Evolutionary conservation across 164 flowering plant species (phyloP).

Genomic region (Kingdonia uniflora): DNA sequence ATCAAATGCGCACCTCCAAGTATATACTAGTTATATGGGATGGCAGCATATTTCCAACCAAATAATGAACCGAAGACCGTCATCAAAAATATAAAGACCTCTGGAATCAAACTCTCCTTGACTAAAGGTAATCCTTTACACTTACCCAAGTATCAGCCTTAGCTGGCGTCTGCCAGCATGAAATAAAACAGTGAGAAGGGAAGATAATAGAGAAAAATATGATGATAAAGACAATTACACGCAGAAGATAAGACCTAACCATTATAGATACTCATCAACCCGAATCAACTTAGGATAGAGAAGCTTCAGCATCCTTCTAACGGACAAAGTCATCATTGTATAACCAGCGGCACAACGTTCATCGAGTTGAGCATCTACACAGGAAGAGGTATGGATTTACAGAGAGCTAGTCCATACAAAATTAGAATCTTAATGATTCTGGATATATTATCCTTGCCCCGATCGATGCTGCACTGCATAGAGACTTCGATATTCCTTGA

Average conservation of each 20-base stretch:
- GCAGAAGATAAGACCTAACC: constrained; percentile 21
- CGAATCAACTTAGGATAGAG: constrained; percentile 79
- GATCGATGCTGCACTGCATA: constrained; percentile 91
- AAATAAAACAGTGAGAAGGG: not conserved
- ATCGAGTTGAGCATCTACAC: constrained; percentile 88
- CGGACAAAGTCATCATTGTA: constrained; percentile 84
- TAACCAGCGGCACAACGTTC: constrained; percentile 91
- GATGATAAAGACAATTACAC: not conserved
- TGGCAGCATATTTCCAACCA: constrained; percentile 86
- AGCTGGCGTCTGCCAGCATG: constrained; percentile 35
- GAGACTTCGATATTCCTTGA: constrained; percentile 86
- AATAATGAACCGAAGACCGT: constrained; percentile 77
- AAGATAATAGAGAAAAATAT: not conserved
- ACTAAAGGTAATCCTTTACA: constrained; percentile 48
- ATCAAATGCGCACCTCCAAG: constrained; percentile 55
- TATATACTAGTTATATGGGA: constrained; percentile 54
- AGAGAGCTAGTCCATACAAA: constrained; percentile 71
- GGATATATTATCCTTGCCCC: constrained; percentile 90
- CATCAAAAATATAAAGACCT: constrained; percentile 82
- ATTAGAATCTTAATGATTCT: constrained; percentile 70
- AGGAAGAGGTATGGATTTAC: constrained; percentile 71
- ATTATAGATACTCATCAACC: constrained; percentile 71
- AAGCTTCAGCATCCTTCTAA: constrained; percentile 61
- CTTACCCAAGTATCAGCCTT: constrained; percentile 24
- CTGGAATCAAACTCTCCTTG: constrained; percentile 68